These are phyloP conservation scores for Pythium oligandrum DNA, from an alignment of 352 stramenopile species.

Conservation along the genomic window DNA sequence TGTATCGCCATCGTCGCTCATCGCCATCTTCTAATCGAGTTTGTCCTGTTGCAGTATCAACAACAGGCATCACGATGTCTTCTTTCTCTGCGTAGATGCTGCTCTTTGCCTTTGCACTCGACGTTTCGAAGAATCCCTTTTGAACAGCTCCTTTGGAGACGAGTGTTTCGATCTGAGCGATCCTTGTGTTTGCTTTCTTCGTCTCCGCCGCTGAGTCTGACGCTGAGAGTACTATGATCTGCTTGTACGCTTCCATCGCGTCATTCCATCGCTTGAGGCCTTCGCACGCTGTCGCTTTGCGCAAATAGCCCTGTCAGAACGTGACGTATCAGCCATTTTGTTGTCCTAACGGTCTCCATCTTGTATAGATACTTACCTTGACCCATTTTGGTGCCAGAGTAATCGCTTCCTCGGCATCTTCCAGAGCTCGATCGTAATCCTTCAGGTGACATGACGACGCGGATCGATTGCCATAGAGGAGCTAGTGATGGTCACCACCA, in stretches of 20 bases:
- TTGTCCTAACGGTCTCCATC: too few relatives aligned
- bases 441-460: slow-evolving; percentile 74
- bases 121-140: slow-evolving; percentile 43
- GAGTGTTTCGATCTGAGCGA: slow-evolving; percentile 12
- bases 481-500: slow-evolving; percentile 13
- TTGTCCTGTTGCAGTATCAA: slow-evolving; percentile 14
- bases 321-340: too few relatives aligned
- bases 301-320: slow-evolving; percentile 63
- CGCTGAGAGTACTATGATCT: slow-evolving; percentile 69
- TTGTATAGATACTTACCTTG: slow-evolving; percentile 47
- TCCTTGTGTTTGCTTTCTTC: slow-evolving; percentile 46
- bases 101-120: slow-evolving; percentile 20
- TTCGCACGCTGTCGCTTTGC: slow-evolving; percentile 83
- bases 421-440: slow-evolving; percentile 61
- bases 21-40: slow-evolving; percentile 25
- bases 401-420: slow-evolving; percentile 80
- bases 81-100: slow-evolving; percentile 67
- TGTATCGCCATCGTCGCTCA: slow-evolving; percentile 51
- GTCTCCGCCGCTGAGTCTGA: slow-evolving; percentile 16
- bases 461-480: slow-evolving; percentile 87
- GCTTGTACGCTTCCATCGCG: slow-evolving; percentile 74
- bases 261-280: slow-evolving; percentile 45
- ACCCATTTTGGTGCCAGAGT: slow-evolving; percentile 83
- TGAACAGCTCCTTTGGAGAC: slow-evolving; percentile 18
- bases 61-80: slow-evolving; percentile 24